Conservation (phyloP, 129 eudicot species). For the Gnaphalium uliginosum region DNA sequence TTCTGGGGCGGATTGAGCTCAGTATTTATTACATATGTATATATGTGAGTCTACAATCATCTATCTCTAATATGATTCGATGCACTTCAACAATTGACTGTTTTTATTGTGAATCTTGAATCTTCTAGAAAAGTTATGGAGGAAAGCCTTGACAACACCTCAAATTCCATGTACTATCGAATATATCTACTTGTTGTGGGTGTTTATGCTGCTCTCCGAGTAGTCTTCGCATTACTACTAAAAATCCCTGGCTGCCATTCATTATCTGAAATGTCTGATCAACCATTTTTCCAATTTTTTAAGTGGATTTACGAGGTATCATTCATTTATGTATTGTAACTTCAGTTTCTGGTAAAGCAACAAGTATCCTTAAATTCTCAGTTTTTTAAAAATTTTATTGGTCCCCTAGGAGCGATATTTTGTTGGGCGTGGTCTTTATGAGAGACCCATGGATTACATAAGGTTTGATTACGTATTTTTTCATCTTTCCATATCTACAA, state of each 20-base stretch:
- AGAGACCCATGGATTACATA: slow-evolving; percentile 73
- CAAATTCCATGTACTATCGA: slow-evolving; percentile 68
- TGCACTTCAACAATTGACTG: slow-evolving; percentile 14
- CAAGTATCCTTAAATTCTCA: background rate
- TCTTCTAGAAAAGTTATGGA: slow-evolving; percentile 68
- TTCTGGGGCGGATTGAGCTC: slow-evolving; percentile 80
- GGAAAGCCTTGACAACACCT: slow-evolving; percentile 50
- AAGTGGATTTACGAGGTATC: slow-evolving; percentile 96
- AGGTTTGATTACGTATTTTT: slow-evolving; percentile 52
- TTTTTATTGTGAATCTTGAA: slow-evolving; percentile 11
- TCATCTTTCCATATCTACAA: background rate
- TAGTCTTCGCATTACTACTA: slow-evolving; percentile 64
- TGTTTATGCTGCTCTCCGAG: slow-evolving; percentile 77
- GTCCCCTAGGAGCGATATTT: slow-evolving; percentile 88
- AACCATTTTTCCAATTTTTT: slow-evolving; percentile 85
- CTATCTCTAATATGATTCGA: background rate
- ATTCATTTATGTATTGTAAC: slow-evolving; percentile 17
- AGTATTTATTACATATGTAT: slow-evolving; percentile 66
- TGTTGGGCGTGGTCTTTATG: slow-evolving; percentile 98
- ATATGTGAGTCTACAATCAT: slow-evolving; percentile 61
- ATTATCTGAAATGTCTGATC: slow-evolving; percentile 81
- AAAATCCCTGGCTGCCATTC: slow-evolving; percentile 82
- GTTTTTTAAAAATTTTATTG: slow-evolving; percentile 55
- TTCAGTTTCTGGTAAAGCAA: slow-evolving; percentile 12
- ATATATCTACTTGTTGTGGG: slow-evolving; percentile 85